Percentiles rank a stretch among this genome's conserved stretches.
Conservation (phyloP, 768 basidiomycete species). For the Amanita inopinata region DNA sequence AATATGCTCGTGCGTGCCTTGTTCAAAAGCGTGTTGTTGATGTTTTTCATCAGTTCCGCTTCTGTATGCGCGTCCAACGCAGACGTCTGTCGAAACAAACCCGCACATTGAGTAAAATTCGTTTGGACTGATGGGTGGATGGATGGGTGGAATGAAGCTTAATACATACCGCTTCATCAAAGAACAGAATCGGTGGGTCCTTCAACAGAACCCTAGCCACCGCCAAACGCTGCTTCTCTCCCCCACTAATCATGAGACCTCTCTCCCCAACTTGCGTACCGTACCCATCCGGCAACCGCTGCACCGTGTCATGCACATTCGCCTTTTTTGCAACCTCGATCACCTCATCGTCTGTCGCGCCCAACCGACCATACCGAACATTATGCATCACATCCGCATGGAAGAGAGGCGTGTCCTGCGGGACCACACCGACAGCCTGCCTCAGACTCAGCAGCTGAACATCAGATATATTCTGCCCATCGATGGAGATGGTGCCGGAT, state of each 20-base stretch:
- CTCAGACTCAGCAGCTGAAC: constrained; percentile 69
- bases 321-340: constrained; percentile 76
- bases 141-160: background rate
- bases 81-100: constrained; percentile 60
- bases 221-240: constrained; percentile 95
- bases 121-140: background rate
- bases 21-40: constrained; percentile 69
- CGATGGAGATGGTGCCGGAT: constrained; percentile 73
- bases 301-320: constrained; percentile 75
- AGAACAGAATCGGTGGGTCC: constrained; percentile 93
- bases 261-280: constrained; percentile 89
- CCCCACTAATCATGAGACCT: constrained; percentile 96
- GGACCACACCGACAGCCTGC: constrained; percentile 80
- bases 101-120: too few species aligned
- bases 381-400: constrained; percentile 95
- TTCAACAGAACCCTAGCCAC: constrained; percentile 89
- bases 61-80: constrained; percentile 95
- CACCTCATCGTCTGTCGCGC: constrained; percentile 87
- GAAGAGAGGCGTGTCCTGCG: constrained; percentile 97
- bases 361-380: constrained; percentile 82
- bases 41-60: constrained; percentile 88
- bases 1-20: constrained; percentile 89
- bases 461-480: constrained; percentile 77
- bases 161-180: constrained; percentile 86
- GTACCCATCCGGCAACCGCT: constrained; percentile 79